These are phyloP conservation scores for Ophiocytium majus DNA, from an alignment of 352 stramenopile species.

Conservation along the genomic window DNA sequence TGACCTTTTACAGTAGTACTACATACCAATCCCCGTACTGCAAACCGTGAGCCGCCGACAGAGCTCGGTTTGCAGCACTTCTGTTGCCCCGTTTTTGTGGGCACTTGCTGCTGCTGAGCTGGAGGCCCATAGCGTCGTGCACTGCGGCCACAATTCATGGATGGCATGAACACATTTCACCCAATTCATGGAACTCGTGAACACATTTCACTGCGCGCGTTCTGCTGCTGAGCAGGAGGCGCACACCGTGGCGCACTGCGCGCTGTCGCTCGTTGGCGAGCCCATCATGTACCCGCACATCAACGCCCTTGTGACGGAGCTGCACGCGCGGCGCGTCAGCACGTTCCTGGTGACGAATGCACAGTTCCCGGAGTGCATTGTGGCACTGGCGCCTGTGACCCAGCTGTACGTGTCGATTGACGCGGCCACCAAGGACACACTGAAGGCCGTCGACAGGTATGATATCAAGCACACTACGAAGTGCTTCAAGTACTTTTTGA, in stretches of 20 bases:
- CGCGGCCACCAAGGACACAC: constrained; percentile 88
- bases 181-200: not conserved
- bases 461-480: no score
- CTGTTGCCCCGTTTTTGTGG: constrained; percentile 90
- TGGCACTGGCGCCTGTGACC: constrained; percentile 88
- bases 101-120: no score
- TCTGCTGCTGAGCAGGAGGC: constrained; percentile 65
- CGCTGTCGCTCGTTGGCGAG: constrained; percentile 79
- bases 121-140: not conserved
- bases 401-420: constrained; percentile 99
- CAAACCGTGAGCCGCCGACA: no score
- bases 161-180: no score
- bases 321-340: constrained; percentile 89
- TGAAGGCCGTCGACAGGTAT: constrained; percentile 67
- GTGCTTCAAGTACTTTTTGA: no score
- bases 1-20: no score
- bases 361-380: constrained; percentile 95
- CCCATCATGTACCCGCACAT: constrained; percentile 99
- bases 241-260: constrained; percentile 91
- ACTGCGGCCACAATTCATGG: not conserved
- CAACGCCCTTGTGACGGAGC: constrained; percentile 90
- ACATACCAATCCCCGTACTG: no score
- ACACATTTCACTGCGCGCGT: not conserved
- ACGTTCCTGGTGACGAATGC: constrained; percentile 98
- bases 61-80: no score